Conservation (phyloP, 257 asterid species). For the Solanum tarapatanum region DNA sequence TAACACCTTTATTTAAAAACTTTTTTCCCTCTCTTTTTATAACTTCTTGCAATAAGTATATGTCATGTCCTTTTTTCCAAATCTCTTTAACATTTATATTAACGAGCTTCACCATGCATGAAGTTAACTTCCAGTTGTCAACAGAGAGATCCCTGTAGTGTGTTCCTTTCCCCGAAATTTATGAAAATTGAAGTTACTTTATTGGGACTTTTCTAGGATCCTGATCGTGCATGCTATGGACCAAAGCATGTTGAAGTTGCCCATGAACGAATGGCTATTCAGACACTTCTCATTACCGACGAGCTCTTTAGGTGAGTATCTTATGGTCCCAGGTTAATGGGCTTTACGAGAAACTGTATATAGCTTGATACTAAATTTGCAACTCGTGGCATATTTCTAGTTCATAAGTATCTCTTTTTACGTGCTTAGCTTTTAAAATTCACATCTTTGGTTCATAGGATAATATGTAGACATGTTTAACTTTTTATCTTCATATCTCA, state of each 20-base stretch:
- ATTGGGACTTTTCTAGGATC: conserved; percentile 42
- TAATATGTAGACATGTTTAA: neutral
- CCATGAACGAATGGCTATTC: conserved; percentile 89
- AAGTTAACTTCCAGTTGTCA: neutral
- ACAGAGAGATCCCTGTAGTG: neutral
- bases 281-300: conserved; percentile 89
- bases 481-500: neutral
- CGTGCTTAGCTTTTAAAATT: neutral
- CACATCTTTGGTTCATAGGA: neutral
- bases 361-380: neutral
- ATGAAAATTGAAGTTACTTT: neutral
- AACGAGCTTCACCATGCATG: neutral
- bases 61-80: neutral
- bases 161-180: neutral
- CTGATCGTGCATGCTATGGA: conserved; percentile 91
- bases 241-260: conserved; percentile 98
- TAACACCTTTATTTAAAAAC: neutral
- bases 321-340: neutral
- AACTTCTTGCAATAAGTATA: neutral
- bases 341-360: neutral
- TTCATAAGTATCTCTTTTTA: neutral
- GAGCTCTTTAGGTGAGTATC: conserved; percentile 75
- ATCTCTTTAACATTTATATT: neutral
- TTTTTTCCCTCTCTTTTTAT: neutral
- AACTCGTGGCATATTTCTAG: neutral